phyloP scores from a whole-genome alignment of 805 yeast genomes.

The Kuraishia ogatae region DNA sequence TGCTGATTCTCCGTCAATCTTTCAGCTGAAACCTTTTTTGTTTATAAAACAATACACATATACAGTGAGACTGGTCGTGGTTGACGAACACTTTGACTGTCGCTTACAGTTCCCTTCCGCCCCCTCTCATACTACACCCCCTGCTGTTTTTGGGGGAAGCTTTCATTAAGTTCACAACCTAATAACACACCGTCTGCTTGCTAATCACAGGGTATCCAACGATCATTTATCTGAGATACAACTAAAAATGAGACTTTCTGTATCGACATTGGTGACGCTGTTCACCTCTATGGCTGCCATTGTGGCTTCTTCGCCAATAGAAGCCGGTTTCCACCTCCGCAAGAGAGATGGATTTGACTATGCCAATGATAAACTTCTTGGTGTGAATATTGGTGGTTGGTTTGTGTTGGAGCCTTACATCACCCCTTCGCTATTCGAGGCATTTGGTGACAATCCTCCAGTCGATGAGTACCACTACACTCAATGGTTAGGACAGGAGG shows the following conservation, averaged over 20 bases:
- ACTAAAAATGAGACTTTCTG: background rate
- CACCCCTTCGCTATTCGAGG: constrained; percentile 67
- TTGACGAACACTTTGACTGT: too few relatives aligned
- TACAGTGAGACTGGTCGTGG: too few relatives aligned
- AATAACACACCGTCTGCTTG: too few relatives aligned
- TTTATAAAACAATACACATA: too few relatives aligned
- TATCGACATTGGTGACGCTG: constrained; percentile 1
- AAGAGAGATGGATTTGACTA: constrained; percentile 23
- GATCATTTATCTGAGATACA: too few relatives aligned
- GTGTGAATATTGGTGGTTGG: constrained; percentile 67
- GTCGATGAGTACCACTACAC: constrained; percentile 78
- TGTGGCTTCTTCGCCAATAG: background rate
- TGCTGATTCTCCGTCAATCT: background rate
- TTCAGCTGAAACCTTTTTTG: too few relatives aligned
- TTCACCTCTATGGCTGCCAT: background rate
- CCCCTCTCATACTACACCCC: too few relatives aligned
- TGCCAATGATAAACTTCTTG: constrained; percentile 20
- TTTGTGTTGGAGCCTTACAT: constrained; percentile 73
- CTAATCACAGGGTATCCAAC: too few relatives aligned
- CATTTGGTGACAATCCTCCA: constrained; percentile 44
- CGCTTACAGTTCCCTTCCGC: too few relatives aligned
- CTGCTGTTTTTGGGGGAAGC: too few relatives aligned
- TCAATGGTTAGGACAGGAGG: constrained; percentile 48
- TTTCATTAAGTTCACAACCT: too few relatives aligned
- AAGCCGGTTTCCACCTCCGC: constrained; percentile 3